Conservation (phyloP, 106 monocot genomes). For the Apostasia ramifera region DNA sequence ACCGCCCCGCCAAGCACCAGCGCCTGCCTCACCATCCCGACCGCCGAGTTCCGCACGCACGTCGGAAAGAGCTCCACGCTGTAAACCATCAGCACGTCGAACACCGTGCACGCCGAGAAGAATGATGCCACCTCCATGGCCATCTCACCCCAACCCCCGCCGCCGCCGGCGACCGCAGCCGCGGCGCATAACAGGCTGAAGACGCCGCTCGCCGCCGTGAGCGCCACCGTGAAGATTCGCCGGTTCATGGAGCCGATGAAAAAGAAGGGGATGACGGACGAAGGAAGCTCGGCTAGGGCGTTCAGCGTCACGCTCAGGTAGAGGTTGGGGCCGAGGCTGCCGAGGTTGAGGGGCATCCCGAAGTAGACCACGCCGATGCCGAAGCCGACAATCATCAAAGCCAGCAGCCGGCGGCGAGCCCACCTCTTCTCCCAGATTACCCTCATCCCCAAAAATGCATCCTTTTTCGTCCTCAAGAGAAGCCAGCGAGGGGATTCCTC, state of each 20-base stretch:
- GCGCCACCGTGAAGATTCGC: constrained; percentile 21
- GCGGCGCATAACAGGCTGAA: constrained; percentile 33
- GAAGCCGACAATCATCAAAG: constrained; percentile 44
- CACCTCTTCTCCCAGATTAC: constrained; percentile 38
- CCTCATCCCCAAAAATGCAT: constrained; percentile 37
- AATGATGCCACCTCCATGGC: constrained; percentile 48
- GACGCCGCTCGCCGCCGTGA: constrained; percentile 31
- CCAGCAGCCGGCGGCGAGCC: constrained; percentile 46
- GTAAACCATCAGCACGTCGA: constrained; percentile 37
- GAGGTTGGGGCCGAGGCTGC: constrained; percentile 48
- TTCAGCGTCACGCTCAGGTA: constrained; percentile 64
- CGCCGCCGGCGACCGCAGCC: not conserved
- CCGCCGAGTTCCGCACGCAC: constrained; percentile 48
- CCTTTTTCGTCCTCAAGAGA: constrained; percentile 35
- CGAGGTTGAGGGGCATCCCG: constrained; percentile 67
- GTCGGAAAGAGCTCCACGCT: constrained; percentile 61
- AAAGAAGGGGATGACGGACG: constrained; percentile 38
- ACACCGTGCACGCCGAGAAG: constrained; percentile 54
- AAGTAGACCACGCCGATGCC: constrained; percentile 75
- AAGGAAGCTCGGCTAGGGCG: constrained; percentile 65
- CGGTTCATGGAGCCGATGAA: constrained; percentile 40
- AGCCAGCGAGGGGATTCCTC: constrained; percentile 12
- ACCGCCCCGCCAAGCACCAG: constrained; percentile 40
- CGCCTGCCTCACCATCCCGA: constrained; percentile 43
- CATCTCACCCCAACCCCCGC: constrained; percentile 17